A percentile compares a stretch with the other conserved stretches of the same genome.
Evolutionary conservation across 352 stramenopile genomes (phyloP).

Genomic region (Peronospora belbahrii): DNA sequence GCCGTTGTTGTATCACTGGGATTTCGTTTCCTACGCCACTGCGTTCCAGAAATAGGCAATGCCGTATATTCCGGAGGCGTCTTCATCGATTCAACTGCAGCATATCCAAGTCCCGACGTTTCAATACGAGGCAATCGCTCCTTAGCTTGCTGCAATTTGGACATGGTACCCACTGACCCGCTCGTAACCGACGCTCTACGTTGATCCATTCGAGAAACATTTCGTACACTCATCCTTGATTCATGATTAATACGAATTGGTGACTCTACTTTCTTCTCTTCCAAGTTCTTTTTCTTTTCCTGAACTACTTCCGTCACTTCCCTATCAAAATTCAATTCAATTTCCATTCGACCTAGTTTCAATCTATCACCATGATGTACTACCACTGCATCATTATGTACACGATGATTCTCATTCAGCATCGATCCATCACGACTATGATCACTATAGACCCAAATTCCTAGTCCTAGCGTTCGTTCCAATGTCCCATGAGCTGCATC

Average conservation of each 20-base stretch:
- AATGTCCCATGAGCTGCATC: constrained; percentile 40
- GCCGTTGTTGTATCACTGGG: constrained; percentile 39
- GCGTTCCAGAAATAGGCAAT: constrained; percentile 37
- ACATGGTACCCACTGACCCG: not conserved
- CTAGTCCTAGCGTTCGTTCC: constrained; percentile 35
- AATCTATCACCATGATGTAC: constrained; percentile 53
- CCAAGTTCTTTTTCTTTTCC: constrained; percentile 5
- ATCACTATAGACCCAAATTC: constrained; percentile 75
- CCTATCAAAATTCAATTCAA: constrained; percentile 32
- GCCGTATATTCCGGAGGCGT: constrained; percentile 47
- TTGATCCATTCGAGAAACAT: constrained; percentile 3
- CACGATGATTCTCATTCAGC: constrained; percentile 29
- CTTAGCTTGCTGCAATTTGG: constrained; percentile 15
- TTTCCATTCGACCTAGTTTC: constrained; percentile 44
- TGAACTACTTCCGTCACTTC: not conserved
- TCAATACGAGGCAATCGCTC: constrained; percentile 25
- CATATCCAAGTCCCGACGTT: constrained; percentile 15
- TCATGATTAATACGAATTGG: constrained; percentile 10
- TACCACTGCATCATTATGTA: constrained; percentile 47
- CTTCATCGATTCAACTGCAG: constrained; percentile 4
- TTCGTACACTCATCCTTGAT: constrained; percentile 1
- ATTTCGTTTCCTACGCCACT: constrained; percentile 42
- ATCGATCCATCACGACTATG: constrained; percentile 47
- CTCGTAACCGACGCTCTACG: constrained; percentile 15
- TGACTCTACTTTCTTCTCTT: constrained; percentile 7